Conservation (phyloP, 2,329 filamentous ascomycete species). For the Monilinia laxa region DNA sequence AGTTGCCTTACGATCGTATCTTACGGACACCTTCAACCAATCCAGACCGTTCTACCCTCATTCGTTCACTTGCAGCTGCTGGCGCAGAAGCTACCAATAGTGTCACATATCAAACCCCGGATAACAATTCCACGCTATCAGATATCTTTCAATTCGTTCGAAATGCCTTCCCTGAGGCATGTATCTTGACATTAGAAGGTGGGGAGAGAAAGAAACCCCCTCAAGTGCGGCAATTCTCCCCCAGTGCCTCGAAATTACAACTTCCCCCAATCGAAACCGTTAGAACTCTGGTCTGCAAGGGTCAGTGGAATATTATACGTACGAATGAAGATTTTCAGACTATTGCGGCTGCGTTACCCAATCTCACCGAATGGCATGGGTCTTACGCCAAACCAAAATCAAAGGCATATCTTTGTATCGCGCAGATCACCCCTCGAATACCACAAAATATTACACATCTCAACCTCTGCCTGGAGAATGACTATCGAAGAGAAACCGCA, state of each 20-base stretch:
- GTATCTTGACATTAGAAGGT: constrained; percentile 71
- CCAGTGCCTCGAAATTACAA: constrained; percentile 16
- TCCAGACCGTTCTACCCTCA: constrained; percentile 33
- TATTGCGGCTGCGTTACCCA: constrained; percentile 63
- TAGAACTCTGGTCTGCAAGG: constrained; percentile 68
- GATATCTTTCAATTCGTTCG: constrained; percentile 66
- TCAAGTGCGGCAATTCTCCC: constrained; percentile 57
- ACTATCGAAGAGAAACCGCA: constrained; percentile 64
- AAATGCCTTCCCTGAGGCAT: constrained; percentile 55
- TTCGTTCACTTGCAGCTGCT: constrained; percentile 43
- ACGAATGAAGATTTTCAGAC: constrained; percentile 60
- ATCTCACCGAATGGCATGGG: constrained; percentile 56
- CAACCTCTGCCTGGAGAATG: constrained; percentile 68
- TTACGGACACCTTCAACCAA: constrained; percentile 34
- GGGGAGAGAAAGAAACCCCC: constrained; percentile 74
- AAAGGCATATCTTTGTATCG: constrained; percentile 70
- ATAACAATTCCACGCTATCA: constrained; percentile 67
- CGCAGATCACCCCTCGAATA: constrained; percentile 58
- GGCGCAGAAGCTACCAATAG: constrained; percentile 45
- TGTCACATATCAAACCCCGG: constrained; percentile 58
- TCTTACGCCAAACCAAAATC: constrained; percentile 68
- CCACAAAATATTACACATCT: constrained; percentile 60
- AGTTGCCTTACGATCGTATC: constrained; percentile 33
- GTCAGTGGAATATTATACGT: constrained; percentile 75
- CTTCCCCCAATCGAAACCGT: constrained; percentile 48